A percentile compares a stretch with the other conserved stretches of the same genome.
These are phyloP conservation scores for Daphne laureola DNA, from an alignment of 441 rosid genomes.

Conservation along the genomic window DNA sequence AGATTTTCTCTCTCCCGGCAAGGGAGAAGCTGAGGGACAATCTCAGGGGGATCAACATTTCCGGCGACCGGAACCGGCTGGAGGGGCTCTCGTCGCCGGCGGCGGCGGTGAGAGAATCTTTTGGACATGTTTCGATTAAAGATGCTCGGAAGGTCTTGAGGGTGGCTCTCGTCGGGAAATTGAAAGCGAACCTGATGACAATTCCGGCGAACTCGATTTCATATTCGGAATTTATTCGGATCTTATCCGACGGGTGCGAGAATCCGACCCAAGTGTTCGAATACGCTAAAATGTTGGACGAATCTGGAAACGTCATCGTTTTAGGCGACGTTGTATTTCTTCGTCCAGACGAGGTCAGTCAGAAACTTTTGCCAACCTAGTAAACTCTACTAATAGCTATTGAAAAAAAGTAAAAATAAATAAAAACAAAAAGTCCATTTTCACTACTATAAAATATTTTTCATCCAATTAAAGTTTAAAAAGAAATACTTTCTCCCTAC, in stretches of 20 bases:
- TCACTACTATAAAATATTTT: no score
- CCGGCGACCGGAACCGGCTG: constrained; percentile 27
- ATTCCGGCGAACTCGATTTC: constrained; percentile 33
- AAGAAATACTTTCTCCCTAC: no score
- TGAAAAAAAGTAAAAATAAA: no score
- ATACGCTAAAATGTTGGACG: constrained; percentile 41
- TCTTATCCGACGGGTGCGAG: constrained; percentile 39
- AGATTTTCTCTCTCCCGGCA: constrained; percentile 36
- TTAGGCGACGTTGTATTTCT: constrained; percentile 43
- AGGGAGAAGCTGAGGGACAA: constrained; percentile 46
- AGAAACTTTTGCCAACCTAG: neutral
- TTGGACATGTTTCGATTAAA: constrained; percentile 21
- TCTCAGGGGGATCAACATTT: constrained; percentile 25
- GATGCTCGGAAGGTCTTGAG: constrained; percentile 47
- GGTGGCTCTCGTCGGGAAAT: constrained; percentile 30
- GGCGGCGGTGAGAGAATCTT: constrained; percentile 1
- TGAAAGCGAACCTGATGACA: constrained; percentile 38
- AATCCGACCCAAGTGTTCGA: constrained; percentile 28
- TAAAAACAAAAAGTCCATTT: no score
- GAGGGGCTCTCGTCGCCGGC: constrained; percentile 22
- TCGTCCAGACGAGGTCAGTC: constrained; percentile 47
- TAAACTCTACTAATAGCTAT: no score
- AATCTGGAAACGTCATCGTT: constrained; percentile 46
- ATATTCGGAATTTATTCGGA: constrained; percentile 25
- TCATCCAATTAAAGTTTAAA: no score